Conservation (phyloP, 257 asterid genomes). For the Gentiana straminea region DNA sequence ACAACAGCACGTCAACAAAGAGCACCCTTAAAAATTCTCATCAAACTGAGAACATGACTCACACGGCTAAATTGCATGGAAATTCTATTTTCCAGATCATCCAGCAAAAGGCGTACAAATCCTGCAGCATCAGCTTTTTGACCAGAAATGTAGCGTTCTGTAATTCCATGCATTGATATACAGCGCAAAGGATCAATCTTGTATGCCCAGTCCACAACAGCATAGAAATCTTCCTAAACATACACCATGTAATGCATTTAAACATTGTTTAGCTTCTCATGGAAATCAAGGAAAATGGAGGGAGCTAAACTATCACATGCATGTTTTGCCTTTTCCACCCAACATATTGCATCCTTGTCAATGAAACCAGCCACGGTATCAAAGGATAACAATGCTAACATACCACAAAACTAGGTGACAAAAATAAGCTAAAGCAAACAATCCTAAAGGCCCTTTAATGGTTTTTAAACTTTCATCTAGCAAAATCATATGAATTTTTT, state of each 20-base stretch:
- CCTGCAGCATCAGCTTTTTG: slow-evolving; percentile 93
- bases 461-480: too few species aligned
- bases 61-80: slow-evolving; percentile 74
- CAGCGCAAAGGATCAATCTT: slow-evolving; percentile 93
- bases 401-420: too few species aligned
- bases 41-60: slow-evolving; percentile 18
- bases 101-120: slow-evolving; percentile 80
- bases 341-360: too few species aligned
- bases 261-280: too few species aligned
- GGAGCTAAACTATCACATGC: too few species aligned
- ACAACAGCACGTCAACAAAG: background rate
- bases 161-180: slow-evolving; percentile 95
- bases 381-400: too few species aligned
- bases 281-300: too few species aligned
- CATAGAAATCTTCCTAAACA: slow-evolving; percentile 87
- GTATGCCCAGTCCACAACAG: slow-evolving; percentile 96
- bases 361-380: too few species aligned
- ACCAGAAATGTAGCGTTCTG: slow-evolving; percentile 85
- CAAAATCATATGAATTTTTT: too few species aligned
- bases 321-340: too few species aligned
- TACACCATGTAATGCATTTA: background rate
- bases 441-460: too few species aligned
- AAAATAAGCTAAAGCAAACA: too few species aligned
- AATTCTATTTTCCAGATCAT: slow-evolving; percentile 85
- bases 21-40: background rate